Base-by-base conservation (phyloP, 2,329 filamentous ascomycete genomes). In the Phialophora expanda region DNA sequence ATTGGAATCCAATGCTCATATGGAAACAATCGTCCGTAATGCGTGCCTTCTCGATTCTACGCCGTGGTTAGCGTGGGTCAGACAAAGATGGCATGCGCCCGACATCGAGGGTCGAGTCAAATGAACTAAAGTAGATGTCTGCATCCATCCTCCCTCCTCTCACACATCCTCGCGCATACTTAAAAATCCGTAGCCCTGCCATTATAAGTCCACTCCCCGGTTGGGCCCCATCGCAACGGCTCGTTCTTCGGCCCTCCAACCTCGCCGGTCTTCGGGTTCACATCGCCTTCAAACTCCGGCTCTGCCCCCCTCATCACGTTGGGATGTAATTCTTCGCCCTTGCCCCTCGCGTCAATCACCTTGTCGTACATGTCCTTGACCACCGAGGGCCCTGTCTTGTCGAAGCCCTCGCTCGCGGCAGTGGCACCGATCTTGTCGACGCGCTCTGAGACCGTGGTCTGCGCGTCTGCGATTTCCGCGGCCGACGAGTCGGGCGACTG, bases 181-280 rank as follows among this genome's bases (percentile, higher is more conserved):
- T 74, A 87, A 67, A 99, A 99, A 79, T 99, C 95, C 26, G 94
- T 98, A 62, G 96, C 93, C 69, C 94, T 84, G 55, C 95, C 95
- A 78, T 97, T 97, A 78, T 91, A 99, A 77, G 92, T 97, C 90
- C 93, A 99, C 76, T 91, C 89, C 0, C 91, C 89, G 0, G 74
- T 76, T 20, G 84, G 82, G 0, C 93, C 93, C 94, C 94, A 97
- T 73, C 93, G 82, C 76, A 98, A 75, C 59, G 95, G 95, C 79
- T 99, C 94, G 75, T 96, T 98, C 87, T 98, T 99, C 5, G 95
- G 95, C 0, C 95, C 95, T 5, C 95, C 95, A 11, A 97, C 87
- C 83, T 99, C 95, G 26, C 95, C 95, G 1, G 95, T 99, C 83
- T 89, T 90, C 2, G 95, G 95, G 78, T 99, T 98, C 62, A 83